These are phyloP conservation scores for Pseudoperonospora humuli DNA, from an alignment of 352 stramenopile species.

Conservation along the genomic window DNA sequence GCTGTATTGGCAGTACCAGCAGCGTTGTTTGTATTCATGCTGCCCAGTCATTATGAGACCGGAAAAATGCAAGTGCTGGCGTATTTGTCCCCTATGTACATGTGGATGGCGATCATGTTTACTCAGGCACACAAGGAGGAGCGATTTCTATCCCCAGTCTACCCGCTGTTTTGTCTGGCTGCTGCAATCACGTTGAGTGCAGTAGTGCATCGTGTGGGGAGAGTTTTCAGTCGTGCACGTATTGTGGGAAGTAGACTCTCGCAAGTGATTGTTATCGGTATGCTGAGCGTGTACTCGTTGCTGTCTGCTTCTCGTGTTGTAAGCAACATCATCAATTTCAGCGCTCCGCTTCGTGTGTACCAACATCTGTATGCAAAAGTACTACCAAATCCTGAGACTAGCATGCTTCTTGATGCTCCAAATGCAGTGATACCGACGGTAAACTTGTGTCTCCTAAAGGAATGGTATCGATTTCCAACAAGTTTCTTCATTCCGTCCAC, in stretches of 20 bases:
- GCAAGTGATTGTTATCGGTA: slow-evolving; percentile 31
- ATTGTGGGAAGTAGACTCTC: slow-evolving; percentile 18
- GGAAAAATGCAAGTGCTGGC: slow-evolving; percentile 23
- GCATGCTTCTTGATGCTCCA: slow-evolving; percentile 11
- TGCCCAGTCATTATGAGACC: slow-evolving; percentile 32
- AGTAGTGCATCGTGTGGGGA: slow-evolving; percentile 28
- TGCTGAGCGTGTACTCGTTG: slow-evolving; percentile 39
- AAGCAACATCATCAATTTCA: slow-evolving; percentile 70
- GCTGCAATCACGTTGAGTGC: slow-evolving; percentile 69
- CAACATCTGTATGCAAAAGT: slow-evolving; percentile 53
- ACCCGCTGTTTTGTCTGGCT: slow-evolving; percentile 85
- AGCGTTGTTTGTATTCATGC: slow-evolving; percentile 22
- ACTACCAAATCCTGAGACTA: slow-evolving; percentile 32
- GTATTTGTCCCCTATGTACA: slow-evolving; percentile 63
- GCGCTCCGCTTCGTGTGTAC: slow-evolving; percentile 61
- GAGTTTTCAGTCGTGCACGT: slow-evolving; percentile 20
- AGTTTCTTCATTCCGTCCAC: slow-evolving; percentile 93
- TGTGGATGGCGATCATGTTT: slow-evolving; percentile 92
- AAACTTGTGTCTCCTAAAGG: slow-evolving; percentile 91
- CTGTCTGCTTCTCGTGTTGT: slow-evolving; percentile 50
- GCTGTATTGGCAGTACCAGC: slow-evolving; percentile 56
- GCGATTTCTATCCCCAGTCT: slow-evolving; percentile 95
- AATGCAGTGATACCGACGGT: slow-evolving; percentile 8
- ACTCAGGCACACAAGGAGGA: slow-evolving; percentile 97
- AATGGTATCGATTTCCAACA: slow-evolving; percentile 97